phyloP scores from a whole-genome alignment of 169 alveolate species.

The Sarcocystis neurona region DNA sequence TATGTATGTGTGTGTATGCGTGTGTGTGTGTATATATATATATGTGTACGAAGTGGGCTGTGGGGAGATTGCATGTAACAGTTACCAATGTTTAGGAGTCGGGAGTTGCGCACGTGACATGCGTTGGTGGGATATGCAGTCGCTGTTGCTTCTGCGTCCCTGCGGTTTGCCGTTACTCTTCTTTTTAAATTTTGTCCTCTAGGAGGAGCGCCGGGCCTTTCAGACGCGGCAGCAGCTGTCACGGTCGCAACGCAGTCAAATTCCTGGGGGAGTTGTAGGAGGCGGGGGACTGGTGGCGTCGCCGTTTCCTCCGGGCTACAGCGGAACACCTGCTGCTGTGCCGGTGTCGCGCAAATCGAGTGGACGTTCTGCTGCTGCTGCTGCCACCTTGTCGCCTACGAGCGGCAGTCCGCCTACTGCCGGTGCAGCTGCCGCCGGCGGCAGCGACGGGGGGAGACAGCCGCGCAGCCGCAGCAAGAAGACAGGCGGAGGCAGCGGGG shows the following conservation, averaged over 20 bases:
- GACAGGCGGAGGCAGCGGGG: too few species aligned
- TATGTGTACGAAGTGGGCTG: not conserved
- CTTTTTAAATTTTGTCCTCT: not conserved
- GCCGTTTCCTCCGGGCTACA: slow-evolving; percentile 11
- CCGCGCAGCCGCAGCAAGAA: too few species aligned
- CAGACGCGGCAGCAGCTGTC: slow-evolving; percentile 48
- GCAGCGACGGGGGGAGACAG: not conserved
- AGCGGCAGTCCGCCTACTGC: slow-evolving; percentile 12
- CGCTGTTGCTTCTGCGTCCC: too few species aligned
- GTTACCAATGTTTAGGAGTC: too few species aligned
- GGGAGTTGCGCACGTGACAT: too few species aligned
- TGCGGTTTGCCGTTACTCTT: too few species aligned
- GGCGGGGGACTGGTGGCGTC: not conserved
- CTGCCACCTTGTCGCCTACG: too few species aligned
- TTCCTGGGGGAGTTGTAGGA: not conserved
- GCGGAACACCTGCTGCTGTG: too few species aligned
- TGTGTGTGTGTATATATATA: not conserved
- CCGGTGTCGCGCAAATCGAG: too few species aligned
- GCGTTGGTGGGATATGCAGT: too few species aligned
- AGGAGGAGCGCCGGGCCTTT: slow-evolving; percentile 41
- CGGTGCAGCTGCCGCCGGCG: not conserved
- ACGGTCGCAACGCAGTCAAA: slow-evolving; percentile 6
- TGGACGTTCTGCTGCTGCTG: too few species aligned
- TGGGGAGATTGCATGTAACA: too few species aligned
- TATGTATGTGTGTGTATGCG: not conserved